A percentile compares a stretch with the other conserved stretches of the same genome.
phyloP scores from a whole-genome alignment of 140 eudicot species.

The Senecio squalidus region DNA sequence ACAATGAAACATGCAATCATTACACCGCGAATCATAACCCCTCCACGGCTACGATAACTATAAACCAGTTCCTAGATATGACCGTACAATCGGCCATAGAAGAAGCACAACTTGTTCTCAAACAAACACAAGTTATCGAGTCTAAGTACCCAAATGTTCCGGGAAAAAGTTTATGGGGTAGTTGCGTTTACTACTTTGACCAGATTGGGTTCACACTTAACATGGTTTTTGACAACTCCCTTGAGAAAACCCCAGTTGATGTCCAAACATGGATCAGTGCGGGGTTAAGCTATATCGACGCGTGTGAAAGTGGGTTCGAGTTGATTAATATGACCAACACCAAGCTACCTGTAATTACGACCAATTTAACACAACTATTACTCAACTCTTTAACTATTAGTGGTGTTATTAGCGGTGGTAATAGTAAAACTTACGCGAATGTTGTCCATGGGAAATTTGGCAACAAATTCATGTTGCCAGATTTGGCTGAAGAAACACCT shows the following conservation, averaged over 20 bases:
- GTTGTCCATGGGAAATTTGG: conserved; percentile 23
- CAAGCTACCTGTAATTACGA: background rate
- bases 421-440: background rate
- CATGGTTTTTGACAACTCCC: conserved; percentile 31
- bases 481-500: conserved; percentile 19
- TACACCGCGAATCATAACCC: conserved; percentile 8
- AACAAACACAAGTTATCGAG: conserved; percentile 24
- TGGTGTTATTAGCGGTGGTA: conserved; percentile 9
- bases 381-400: conserved; percentile 53
- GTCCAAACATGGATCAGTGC: conserved; percentile 70
- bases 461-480: background rate
- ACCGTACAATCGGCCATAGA: conserved; percentile 32
- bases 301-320: conserved; percentile 52
- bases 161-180: conserved; percentile 53
- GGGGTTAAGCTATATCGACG: conserved; percentile 51
- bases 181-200: conserved; percentile 46
- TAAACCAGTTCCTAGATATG: conserved; percentile 33
- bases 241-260: conserved; percentile 38
- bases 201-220: conserved; percentile 43
- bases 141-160: conserved; percentile 29
- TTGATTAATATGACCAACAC: conserved; percentile 39
- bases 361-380: conserved; percentile 42
- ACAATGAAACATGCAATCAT: conserved; percentile 49
- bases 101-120: conserved; percentile 24
- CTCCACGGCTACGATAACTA: background rate